These are phyloP conservation scores for Lachnellula arida DNA, from an alignment of 2,329 filamentous ascomycete species.

Conservation along the genomic window DNA sequence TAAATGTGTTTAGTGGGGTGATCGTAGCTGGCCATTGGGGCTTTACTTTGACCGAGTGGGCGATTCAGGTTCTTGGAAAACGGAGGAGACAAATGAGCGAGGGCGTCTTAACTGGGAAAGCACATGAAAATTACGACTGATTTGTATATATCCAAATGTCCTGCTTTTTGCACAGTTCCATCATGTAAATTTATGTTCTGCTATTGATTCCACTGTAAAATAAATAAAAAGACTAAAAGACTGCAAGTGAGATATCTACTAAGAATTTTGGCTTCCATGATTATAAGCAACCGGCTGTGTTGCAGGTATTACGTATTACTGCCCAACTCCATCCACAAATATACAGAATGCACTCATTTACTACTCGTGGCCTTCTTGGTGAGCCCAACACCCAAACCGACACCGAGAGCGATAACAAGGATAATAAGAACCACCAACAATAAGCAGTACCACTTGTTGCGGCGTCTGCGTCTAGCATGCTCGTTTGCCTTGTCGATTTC, in stretches of 20 bases:
- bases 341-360: background rate
- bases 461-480: constrained; percentile 61
- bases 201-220: background rate
- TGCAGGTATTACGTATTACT: constrained; percentile 1
- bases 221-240: background rate
- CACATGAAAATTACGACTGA: constrained; percentile 28
- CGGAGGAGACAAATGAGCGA: constrained; percentile 31
- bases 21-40: constrained; percentile 92
- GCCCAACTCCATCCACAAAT: constrained; percentile 1
- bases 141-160: constrained; percentile 8
- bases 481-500: constrained; percentile 65
- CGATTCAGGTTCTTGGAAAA: constrained; percentile 47
- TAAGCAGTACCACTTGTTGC: constrained; percentile 79
- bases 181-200: background rate
- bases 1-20: constrained; percentile 88
- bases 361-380: constrained; percentile 10
- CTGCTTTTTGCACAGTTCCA: background rate
- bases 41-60: constrained; percentile 80
- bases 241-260: constrained; percentile 1
- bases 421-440: constrained; percentile 55
- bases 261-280: background rate
- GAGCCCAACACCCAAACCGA: constrained; percentile 37
- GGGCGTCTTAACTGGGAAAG: constrained; percentile 33
- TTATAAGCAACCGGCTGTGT: background rate
- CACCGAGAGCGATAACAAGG: constrained; percentile 51